These are phyloP conservation scores for Teunomyces funiuensis DNA, from an alignment of 805 yeast genomes.

Conservation along the genomic window DNA sequence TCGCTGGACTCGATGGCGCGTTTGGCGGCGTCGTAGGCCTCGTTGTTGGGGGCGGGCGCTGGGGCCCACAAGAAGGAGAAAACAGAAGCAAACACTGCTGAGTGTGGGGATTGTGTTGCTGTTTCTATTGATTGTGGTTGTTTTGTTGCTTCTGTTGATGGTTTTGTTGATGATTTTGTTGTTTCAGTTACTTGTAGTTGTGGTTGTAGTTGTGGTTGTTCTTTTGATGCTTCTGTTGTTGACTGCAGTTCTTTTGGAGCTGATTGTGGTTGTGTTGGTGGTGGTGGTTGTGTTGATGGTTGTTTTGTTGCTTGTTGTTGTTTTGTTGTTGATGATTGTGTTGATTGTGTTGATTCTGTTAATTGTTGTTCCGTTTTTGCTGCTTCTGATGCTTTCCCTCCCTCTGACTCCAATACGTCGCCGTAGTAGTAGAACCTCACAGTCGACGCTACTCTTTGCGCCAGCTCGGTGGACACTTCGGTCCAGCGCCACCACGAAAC, in stretches of 20 bases:
- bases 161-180: not conserved
- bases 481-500: slow-evolving; percentile 2
- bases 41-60: slow-evolving; percentile 2
- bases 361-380: too few relatives aligned
- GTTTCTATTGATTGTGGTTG: not conserved
- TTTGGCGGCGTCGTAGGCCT: slow-evolving; percentile 32
- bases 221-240: not conserved
- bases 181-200: too few relatives aligned
- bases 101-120: not conserved
- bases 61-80: not conserved
- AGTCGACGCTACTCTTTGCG: not conserved
- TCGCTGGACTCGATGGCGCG: slow-evolving; percentile 35
- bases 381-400: too few relatives aligned
- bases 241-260: not conserved
- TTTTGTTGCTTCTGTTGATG: not conserved
- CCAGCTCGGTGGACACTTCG: too few relatives aligned
- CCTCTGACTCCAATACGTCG: too few relatives aligned
- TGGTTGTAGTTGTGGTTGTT: not conserved
- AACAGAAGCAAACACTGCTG: not conserved
- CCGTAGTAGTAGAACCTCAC: not conserved
- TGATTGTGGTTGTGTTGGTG: not conserved
- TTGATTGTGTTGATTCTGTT: too few relatives aligned
- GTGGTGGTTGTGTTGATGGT: not conserved
- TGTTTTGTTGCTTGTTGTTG: not conserved
- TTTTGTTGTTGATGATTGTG: not conserved